Base-by-base conservation (phyloP, 352 stramenopile species). In the Pythium folliculosum region DNA sequence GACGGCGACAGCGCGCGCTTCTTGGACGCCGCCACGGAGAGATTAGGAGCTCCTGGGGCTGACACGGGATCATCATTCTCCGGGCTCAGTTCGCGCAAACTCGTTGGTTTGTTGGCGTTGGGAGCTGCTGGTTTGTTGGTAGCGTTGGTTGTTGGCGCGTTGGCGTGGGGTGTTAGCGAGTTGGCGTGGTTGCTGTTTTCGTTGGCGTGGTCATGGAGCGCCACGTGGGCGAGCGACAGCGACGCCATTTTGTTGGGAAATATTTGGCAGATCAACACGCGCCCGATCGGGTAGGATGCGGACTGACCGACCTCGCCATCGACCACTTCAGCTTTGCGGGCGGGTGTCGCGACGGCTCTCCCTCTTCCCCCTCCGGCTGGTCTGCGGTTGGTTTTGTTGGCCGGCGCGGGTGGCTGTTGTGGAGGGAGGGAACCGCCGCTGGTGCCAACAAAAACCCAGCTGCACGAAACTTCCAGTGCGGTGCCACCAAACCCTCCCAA, bases 1-100 rank as follows among this genome's bases (percentile, higher is more conserved):
- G 50, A 58, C 32, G 67, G 67, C 61, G 67, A 73, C 60, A 73
- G 44, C 48, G 67, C 61, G 61, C 67, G 67, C 49, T 73, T 73
- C 67, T 73, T 73, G 56, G 52, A 55, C 5, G 37, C 12, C 43
- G 54, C n/a, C 19, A 38, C 7, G 0, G 27, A 32, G 27, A 32
- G 27, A 32, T 40, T 40, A 40, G 40, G 53, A 60, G 7, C 17
- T 47, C 17, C 40, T n/a, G 40, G 40, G 0, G 40, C 2, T 6
- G 17, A 16, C 40, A n/a, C 30, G 30, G 54, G 55, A 56, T 38
- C 61, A 60, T 67, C 61, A 67, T 52, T 65, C 55, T 70, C 47
- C 30, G 53, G 37, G 23, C n/a, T 25, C 37, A 17, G 50, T 45
- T 60, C 48, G 49, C 35, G 60, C 14, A 45, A 14, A 7, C 7